Evolutionary conservation across 148 eudicot genomes (phyloP).

Genomic region (Polygonum maritimum): DNA sequence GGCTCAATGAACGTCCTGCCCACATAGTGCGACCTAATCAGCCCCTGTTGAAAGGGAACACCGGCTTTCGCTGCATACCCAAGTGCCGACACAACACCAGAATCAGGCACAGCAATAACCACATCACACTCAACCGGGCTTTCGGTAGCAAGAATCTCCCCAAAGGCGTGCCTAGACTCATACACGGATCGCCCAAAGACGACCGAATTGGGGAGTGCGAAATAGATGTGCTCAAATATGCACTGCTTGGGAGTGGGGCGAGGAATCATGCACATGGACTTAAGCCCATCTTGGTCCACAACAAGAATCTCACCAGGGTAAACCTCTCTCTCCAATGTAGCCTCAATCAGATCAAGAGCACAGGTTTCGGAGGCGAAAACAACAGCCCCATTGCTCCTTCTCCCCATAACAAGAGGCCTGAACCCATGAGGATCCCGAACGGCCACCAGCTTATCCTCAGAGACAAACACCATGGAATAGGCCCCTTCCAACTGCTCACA

Average conservation of each 20-base stretch:
- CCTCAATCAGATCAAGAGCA: conserved; percentile 81
- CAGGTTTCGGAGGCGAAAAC: conserved; percentile 92
- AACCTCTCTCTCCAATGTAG: conserved; percentile 71
- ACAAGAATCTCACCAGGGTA: conserved; percentile 74
- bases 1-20: conserved; percentile 74
- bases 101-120: conserved; percentile 89
- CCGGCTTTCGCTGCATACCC: conserved; percentile 55
- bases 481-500: conserved; percentile 67
- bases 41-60: conserved; percentile 52
- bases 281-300: conserved; percentile 68
- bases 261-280: conserved; percentile 44
- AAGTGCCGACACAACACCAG: conserved; percentile 83
- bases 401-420: conserved; percentile 87
- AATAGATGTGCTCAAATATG: conserved; percentile 82
- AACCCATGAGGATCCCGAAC: conserved; percentile 81
- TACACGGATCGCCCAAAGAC: conserved; percentile 78
- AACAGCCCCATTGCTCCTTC: conserved; percentile 73
- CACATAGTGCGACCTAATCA: conserved; percentile 77
- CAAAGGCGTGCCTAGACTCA: conserved; percentile 44
- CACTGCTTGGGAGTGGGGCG: conserved; percentile 69
- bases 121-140: conserved; percentile 83
- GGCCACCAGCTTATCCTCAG: conserved; percentile 77
- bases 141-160: conserved; percentile 53
- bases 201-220: conserved; percentile 64
- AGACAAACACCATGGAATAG: conserved; percentile 73